Evolutionary conservation across 2,329 filamentous ascomycete species (phyloP).

Genomic region (Huntiella decipiens): DNA sequence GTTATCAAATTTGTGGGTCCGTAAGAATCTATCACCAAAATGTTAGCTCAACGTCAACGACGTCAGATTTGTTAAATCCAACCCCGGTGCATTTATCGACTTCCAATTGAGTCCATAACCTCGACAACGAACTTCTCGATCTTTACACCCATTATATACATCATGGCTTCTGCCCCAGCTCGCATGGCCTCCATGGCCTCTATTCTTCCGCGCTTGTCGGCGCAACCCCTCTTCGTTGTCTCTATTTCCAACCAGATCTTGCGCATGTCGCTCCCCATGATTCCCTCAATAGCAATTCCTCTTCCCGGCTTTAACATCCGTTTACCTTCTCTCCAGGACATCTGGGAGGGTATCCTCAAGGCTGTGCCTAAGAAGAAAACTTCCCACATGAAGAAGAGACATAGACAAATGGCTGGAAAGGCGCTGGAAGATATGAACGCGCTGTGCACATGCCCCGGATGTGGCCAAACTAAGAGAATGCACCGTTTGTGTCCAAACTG

Average conservation of each 20-base stretch:
- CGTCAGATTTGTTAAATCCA: background rate
- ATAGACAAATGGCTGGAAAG: constrained; percentile 89
- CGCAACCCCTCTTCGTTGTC: constrained; percentile 3
- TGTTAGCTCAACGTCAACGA: background rate
- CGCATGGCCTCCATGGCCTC: constrained; percentile 8
- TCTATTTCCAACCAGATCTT: constrained; percentile 6
- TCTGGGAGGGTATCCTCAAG: constrained; percentile 83
- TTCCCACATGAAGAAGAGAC: constrained; percentile 85
- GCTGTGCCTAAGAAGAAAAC: constrained; percentile 99
- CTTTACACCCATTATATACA: background rate
- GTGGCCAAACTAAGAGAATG: constrained; percentile 70
- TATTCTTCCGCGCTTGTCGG: constrained; percentile 3
- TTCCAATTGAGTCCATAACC: too few species aligned
- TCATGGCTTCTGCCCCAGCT: constrained; percentile 3
- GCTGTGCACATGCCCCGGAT: constrained; percentile 76
- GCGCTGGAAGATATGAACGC: constrained; percentile 76
- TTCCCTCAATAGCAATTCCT: constrained; percentile 36
- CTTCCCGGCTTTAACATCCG: constrained; percentile 40
- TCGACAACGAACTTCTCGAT: background rate
- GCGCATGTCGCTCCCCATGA: constrained; percentile 20
- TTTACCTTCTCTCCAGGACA: constrained; percentile 44
- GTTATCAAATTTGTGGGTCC: too few species aligned
- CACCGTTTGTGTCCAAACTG: constrained; percentile 81
- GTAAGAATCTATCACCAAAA: background rate
- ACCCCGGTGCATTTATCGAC: background rate